Evolutionary conservation across 2,329 filamentous ascomycete species (phyloP), one percentile per base, ranked within the genome.

Genomic region (Rhinocladiella mackenziei): DNA sequence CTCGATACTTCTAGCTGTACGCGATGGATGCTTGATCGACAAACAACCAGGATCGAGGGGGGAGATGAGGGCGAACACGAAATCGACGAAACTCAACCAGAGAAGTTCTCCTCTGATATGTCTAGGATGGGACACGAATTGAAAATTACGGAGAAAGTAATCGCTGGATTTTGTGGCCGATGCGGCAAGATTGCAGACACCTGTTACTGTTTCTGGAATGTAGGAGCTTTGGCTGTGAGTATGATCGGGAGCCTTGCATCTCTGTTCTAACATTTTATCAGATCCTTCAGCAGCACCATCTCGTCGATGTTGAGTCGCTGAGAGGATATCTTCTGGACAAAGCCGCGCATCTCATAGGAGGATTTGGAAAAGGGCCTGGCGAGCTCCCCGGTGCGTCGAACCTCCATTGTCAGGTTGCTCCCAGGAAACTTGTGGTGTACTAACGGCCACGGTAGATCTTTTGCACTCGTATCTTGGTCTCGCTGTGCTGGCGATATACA

Each of bases 151-250:
- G 10, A 38, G 9, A 28, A 31, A 8, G 5, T 18, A 5, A 45
- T 51, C 15, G 76, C 87, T 1, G 92, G 89, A 7, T 89, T 94
- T 67, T 95, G 94, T 59, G 92, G 92, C 18, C 81, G 92, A 37
- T 81, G 80, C 62, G 96, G 95, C 69, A 98, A 98, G 65, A 76
- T 83, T 35, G 85, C 86, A 7, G 92, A 98, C 66, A 97, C 92
- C 0, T 98, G 92, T 67, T 98, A 98, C 65, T 84, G 81, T 15
- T 98, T 91, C 73, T 98, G 92, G 92, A 87, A 86, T 0, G 75
- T 76, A 3, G 88, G 80, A 2, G 80, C 88, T 38, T 62, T 77
- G 38, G 62, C 64, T 46, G 72, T 74, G 64, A 57, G 62, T 36
- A 10, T 23, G 13, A 30, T 11, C 10, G 19, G 10, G 23, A 9